phyloP scores from a whole-genome alignment of 108 stramenopile species.

The Skeletonema costatum region DNA sequence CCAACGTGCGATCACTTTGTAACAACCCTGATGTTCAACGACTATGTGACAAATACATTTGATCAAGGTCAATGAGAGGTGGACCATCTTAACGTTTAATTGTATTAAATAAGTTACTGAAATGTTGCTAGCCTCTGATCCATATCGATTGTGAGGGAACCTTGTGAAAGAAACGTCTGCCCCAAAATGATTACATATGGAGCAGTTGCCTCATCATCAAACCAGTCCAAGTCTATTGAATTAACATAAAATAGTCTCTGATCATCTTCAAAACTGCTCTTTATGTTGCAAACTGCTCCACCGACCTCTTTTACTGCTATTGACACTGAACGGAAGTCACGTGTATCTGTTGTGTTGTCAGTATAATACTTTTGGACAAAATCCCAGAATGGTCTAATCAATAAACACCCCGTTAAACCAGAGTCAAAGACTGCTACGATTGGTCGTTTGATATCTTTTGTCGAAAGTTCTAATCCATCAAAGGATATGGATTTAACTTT shows the following conservation, averaged over 20 bases:
- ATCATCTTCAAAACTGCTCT: constrained; percentile 20
- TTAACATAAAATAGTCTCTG: constrained; percentile 32
- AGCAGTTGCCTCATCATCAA: constrained; percentile 29
- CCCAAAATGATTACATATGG: constrained; percentile 49
- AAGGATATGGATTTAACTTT: constrained; percentile 33
- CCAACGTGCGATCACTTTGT: constrained; percentile 67
- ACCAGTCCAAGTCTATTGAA: constrained; percentile 53
- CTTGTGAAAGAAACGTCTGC: constrained; percentile 43
- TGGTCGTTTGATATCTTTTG: constrained; percentile 17
- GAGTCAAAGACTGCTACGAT: constrained; percentile 52
- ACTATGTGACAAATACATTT: constrained; percentile 60
- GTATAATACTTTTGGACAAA: constrained; percentile 16
- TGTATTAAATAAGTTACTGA: neutral
- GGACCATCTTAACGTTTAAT: neutral
- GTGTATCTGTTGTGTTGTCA: neutral
- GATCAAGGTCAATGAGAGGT: neutral
- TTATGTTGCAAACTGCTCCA: constrained; percentile 11
- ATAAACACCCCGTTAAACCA: constrained; percentile 39
- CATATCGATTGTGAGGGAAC: constrained; percentile 44
- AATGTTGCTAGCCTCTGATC: constrained; percentile 32
- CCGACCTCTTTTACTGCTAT: neutral
- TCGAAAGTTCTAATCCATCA: constrained; percentile 16
- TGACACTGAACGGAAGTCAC: constrained; percentile 21
- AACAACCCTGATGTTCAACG: constrained; percentile 71
- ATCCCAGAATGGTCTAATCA: constrained; percentile 41